Base-by-base conservation (phyloP, 2,329 filamentous ascomycete genomes). In the Myriosclerotinia curreyana region DNA sequence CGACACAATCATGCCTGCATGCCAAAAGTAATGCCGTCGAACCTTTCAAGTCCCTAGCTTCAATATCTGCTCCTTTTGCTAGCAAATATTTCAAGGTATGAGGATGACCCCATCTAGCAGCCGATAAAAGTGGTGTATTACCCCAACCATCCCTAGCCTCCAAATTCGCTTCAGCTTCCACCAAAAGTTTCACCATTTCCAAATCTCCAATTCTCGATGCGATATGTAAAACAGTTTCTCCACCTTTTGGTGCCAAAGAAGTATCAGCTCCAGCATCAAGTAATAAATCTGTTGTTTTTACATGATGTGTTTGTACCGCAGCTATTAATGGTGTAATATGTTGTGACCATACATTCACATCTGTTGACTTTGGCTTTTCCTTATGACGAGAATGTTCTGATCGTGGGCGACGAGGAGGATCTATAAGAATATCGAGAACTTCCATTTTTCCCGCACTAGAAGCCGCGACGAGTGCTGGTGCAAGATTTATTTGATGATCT, bases 241-340 rank as follows among this genome's bases (percentile, higher is more conserved):
- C 64, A 31, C 52, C 59, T 25, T 67, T 66, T 8, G 38, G 42
- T 31, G 60, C 65, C 2, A 70, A 28, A 22, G 68, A 66, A 1
- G 67, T 64, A 46, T 69, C 64, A 2, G 69, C 69, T 25, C 68
- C 69, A 20, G 60, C 56, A 48, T 67, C 67, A 2, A 68, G 59
- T 15, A 69, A 49, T 7, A 67, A 54, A 34, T 65, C 62, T 2
- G 68, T 59, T 1, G 69, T 69, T 49, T 67, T 68, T n/a, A 60
- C 31, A 60, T 69, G 67, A 4, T 66, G 48, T 15, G 66, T 65
- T 49, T 66, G 65, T 14, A 70, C 68, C 2, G 69, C 68, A 14
- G 66, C 66, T 12, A 67, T 52, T 17, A 70, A 34, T 11, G 69
- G 69, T 3, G 69, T 70, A 9, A 55, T 65, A 17, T 66, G 55